Conservation (phyloP, 257 asterid species). For the Solanum tarijense region DNA sequence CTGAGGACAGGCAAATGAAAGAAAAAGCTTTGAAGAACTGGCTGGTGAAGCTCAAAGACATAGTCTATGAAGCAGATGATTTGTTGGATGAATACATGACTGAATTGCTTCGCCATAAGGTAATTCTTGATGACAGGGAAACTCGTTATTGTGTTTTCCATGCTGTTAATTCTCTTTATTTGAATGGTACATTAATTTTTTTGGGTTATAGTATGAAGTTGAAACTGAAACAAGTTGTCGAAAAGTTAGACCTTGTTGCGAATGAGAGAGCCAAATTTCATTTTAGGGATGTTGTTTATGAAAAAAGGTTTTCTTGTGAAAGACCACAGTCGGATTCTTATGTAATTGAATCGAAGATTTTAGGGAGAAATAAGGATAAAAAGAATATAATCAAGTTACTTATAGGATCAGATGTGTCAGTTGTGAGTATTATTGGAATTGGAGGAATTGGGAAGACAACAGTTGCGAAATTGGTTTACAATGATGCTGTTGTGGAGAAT, state of each 20-base stretch:
- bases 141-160: background rate
- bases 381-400: background rate
- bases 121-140: background rate
- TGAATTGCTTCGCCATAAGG: background rate
- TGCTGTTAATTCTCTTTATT: background rate
- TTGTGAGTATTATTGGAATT: slow-evolving; percentile 1
- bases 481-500: background rate
- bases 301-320: background rate
- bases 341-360: background rate
- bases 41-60: slow-evolving; percentile 2
- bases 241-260: background rate
- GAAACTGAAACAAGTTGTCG: background rate
- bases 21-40: background rate
- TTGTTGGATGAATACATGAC: slow-evolving; percentile 5
- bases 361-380: background rate
- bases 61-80: slow-evolving; percentile 3
- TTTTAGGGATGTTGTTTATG: background rate
- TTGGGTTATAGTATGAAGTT: background rate
- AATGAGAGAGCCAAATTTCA: slow-evolving; percentile 2
- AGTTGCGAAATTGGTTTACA: slow-evolving; percentile 3
- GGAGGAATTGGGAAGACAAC: slow-evolving; percentile 11
- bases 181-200: background rate
- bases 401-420: background rate
- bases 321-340: background rate
- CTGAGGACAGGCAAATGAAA: slow-evolving; percentile 1